Evolutionary conservation across 345 rosid genomes (phyloP).

Genomic region (Reutealis trisperma): DNA sequence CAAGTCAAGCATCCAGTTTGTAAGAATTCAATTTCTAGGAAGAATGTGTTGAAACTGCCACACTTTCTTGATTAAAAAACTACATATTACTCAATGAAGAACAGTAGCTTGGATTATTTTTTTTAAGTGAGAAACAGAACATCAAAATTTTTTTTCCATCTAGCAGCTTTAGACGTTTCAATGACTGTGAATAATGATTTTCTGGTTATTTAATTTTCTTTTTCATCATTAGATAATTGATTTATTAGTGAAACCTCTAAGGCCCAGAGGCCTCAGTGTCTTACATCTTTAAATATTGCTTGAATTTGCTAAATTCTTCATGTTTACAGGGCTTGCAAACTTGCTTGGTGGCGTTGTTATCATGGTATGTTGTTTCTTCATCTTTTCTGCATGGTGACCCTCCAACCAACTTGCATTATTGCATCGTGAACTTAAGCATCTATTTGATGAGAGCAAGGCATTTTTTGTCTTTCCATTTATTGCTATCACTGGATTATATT

Average conservation of each 20-base stretch:
- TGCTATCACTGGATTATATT: background rate
- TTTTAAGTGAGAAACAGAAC: background rate
- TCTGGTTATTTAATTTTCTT: background rate
- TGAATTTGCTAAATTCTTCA: constrained; percentile 27
- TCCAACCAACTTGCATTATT: background rate
- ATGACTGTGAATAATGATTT: background rate
- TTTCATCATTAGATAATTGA: background rate
- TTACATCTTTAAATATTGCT: background rate
- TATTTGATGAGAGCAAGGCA: too few relatives aligned
- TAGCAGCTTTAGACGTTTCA: background rate
- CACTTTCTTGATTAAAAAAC: background rate
- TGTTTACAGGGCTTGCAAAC: constrained; percentile 89
- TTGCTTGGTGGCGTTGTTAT: constrained; percentile 84
- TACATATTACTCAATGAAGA: background rate
- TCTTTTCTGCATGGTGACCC: background rate
- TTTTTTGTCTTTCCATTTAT: background rate
- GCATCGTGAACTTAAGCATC: background rate
- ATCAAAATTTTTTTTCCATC: background rate
- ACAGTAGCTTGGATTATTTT: background rate
- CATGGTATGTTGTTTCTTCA: constrained; percentile 59
- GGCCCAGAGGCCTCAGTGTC: background rate
- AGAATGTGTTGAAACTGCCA: background rate
- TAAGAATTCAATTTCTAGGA: background rate
- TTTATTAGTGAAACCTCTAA: background rate
- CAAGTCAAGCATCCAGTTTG: background rate